phyloP scores from a whole-genome alignment of 2,329 filamentous ascomycete species.

The Aureobasidium sp. region DNA sequence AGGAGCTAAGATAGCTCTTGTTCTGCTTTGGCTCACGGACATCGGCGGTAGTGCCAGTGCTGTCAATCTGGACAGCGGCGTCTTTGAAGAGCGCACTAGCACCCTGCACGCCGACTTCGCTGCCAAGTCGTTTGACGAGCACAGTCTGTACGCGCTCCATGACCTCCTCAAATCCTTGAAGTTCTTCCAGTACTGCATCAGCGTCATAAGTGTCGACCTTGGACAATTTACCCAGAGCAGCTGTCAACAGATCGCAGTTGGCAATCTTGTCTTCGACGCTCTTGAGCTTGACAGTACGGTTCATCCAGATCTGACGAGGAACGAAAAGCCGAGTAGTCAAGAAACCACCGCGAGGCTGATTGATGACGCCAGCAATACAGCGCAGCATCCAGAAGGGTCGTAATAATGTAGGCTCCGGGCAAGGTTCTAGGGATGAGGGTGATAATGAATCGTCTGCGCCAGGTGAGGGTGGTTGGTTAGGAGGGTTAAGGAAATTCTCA shows the following conservation, averaged over 20 bases:
- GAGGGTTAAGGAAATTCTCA: conserved; percentile 45
- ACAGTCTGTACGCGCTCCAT: conserved; percentile 76
- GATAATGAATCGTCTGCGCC: conserved; percentile 43
- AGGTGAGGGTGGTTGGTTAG: conserved; percentile 25
- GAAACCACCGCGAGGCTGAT: conserved; percentile 86
- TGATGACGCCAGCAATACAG: conserved; percentile 84
- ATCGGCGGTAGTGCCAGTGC: conserved; percentile 27
- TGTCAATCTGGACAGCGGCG: conserved; percentile 29
- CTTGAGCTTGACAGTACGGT: conserved; percentile 89
- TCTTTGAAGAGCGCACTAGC: conserved; percentile 70
- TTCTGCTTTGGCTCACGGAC: conserved; percentile 42
- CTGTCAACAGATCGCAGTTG: conserved; percentile 84
- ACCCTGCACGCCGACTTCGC: conserved; percentile 78
- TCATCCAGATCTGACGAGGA: conserved; percentile 85
- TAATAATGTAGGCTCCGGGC: conserved; percentile 80
- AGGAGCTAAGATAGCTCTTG: conserved; percentile 76
- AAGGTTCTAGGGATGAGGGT: conserved; percentile 79
- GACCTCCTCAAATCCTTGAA: conserved; percentile 79
- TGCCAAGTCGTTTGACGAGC: conserved; percentile 79
- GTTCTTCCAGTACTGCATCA: conserved; percentile 86
- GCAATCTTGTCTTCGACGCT: conserved; percentile 88
- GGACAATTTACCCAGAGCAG: conserved; percentile 64
- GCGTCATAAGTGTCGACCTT: conserved; percentile 84
- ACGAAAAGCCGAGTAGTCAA: conserved; percentile 87
- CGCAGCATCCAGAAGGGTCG: conserved; percentile 98